Percentiles rank a stretch among this genome's conserved stretches.
These are phyloP conservation scores for Naegleria lovaniensis DNA, from an alignment of 208 protist species.

Conservation along the genomic window DNA sequence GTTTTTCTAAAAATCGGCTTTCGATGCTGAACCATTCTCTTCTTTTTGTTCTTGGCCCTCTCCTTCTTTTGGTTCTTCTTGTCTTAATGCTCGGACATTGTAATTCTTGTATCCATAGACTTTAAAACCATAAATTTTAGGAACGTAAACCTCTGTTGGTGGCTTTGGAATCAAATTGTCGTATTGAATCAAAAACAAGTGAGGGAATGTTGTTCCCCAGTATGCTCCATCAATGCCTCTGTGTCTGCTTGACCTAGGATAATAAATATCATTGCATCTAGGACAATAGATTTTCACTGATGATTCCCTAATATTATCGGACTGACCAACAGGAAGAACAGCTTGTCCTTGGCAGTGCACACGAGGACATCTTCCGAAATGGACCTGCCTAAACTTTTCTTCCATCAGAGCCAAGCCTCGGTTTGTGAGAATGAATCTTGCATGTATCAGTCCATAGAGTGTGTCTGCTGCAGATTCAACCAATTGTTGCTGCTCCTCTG, in stretches of 20 bases:
- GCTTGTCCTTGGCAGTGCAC: conserved; percentile 90
- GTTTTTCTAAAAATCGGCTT: background rate
- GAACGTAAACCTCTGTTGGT: conserved; percentile 73
- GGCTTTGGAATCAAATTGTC: conserved; percentile 53
- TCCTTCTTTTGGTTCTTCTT: background rate
- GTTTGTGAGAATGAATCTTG: conserved; percentile 93
- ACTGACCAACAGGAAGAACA: conserved; percentile 87
- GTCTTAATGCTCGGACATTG: background rate
- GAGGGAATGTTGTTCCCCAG: conserved; percentile 94
- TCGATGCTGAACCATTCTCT: background rate
- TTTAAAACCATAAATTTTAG: conserved; percentile 92
- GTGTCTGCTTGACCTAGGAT: conserved; percentile 81
- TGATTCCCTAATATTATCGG: conserved; percentile 80
- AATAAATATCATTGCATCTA: conserved; percentile 92
- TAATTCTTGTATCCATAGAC: conserved; percentile 54
- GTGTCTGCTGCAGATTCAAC: conserved; percentile 90
- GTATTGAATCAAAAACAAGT: conserved; percentile 75
- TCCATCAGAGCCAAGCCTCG: conserved; percentile 91
- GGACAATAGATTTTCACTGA: conserved; percentile 94
- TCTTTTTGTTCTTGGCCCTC: background rate
- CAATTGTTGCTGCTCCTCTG: conserved; percentile 87
- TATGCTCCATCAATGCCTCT: conserved; percentile 89
- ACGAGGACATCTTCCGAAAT: conserved; percentile 91
- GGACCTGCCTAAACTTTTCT: conserved; percentile 84
- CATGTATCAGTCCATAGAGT: conserved; percentile 97